Conservation (phyloP, 2,329 filamentous ascomycete genomes). For the Colletotrichum sp. region DNA sequence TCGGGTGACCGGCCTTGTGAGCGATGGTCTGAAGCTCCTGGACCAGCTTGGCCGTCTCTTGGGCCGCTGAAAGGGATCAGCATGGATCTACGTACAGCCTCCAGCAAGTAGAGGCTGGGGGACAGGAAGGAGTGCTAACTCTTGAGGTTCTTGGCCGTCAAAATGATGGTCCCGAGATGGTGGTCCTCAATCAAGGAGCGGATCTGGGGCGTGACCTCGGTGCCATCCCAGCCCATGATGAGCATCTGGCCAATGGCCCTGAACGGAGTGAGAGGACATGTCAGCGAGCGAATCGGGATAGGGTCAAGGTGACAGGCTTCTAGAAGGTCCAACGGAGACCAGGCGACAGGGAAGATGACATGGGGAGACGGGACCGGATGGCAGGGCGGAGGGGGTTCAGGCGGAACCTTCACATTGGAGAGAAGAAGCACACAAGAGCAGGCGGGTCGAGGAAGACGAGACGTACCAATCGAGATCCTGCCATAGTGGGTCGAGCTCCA, state of each 20-base stretch:
- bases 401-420: neutral
- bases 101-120: neutral
- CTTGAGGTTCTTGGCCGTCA: constrained; percentile 86
- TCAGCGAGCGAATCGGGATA: constrained; percentile 4
- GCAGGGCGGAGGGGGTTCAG: neutral
- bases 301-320: neutral
- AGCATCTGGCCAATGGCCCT: constrained; percentile 78
- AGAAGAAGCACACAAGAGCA: neutral
- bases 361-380: neutral
- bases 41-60: constrained; percentile 86
- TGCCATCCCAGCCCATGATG: constrained; percentile 87
- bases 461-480: constrained; percentile 78
- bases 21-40: constrained; percentile 93
- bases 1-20: constrained; percentile 85
- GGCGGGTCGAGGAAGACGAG: neutral
- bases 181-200: constrained; percentile 80
- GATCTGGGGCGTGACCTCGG: constrained; percentile 82
- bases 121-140: constrained; percentile 54
- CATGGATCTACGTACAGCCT: neutral
- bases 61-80: constrained; percentile 67
- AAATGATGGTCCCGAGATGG: constrained; percentile 85
- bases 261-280: constrained; percentile 13
- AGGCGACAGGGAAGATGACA: neutral
- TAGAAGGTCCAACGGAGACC: neutral
- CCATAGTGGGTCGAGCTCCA: constrained; percentile 68